Evolutionary conservation across 129 eudicot genomes (phyloP).

Genomic region (Pseudognaphalium luteoalbum): DNA sequence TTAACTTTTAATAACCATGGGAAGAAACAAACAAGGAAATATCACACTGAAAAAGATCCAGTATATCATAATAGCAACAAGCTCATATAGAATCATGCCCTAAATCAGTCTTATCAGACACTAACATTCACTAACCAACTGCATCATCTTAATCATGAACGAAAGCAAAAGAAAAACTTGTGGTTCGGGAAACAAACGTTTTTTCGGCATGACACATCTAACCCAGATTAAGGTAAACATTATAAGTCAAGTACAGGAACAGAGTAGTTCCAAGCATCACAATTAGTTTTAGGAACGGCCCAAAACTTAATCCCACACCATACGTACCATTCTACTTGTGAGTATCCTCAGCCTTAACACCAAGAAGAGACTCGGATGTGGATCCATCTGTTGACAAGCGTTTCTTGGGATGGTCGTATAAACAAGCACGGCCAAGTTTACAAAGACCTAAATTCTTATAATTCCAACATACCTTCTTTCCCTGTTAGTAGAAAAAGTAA

Average conservation of each 20-base stretch:
- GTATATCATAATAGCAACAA: constrained; percentile 1
- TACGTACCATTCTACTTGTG: constrained; percentile 8
- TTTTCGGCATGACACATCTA: neutral
- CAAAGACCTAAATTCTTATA: constrained; percentile 43
- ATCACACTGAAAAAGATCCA: constrained; percentile 22
- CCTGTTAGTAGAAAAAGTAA: constrained; percentile 35
- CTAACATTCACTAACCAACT: constrained; percentile 7
- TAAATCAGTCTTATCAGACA: constrained; percentile 16
- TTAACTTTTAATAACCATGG: neutral
- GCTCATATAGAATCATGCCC: neutral
- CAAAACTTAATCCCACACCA: constrained; percentile 13
- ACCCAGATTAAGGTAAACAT: constrained; percentile 12
- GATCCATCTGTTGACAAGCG: constrained; percentile 20
- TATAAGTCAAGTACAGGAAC: constrained; percentile 8
- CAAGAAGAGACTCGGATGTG: constrained; percentile 27
- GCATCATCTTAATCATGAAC: neutral
- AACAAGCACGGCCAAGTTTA: constrained; percentile 44
- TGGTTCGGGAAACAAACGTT: constrained; percentile 12
- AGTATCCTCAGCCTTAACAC: constrained; percentile 22
- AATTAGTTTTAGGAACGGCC: constrained; percentile 14
- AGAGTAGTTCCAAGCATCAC: neutral
- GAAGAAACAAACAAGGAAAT: constrained; percentile 12
- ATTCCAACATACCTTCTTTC: constrained; percentile 38
- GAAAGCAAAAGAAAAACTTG: constrained; percentile 14
- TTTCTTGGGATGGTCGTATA: constrained; percentile 44